These are phyloP conservation scores for Ceratobasidium sp. DNA, from an alignment of 1,284 basidiomycete species.

Conservation along the genomic window DNA sequence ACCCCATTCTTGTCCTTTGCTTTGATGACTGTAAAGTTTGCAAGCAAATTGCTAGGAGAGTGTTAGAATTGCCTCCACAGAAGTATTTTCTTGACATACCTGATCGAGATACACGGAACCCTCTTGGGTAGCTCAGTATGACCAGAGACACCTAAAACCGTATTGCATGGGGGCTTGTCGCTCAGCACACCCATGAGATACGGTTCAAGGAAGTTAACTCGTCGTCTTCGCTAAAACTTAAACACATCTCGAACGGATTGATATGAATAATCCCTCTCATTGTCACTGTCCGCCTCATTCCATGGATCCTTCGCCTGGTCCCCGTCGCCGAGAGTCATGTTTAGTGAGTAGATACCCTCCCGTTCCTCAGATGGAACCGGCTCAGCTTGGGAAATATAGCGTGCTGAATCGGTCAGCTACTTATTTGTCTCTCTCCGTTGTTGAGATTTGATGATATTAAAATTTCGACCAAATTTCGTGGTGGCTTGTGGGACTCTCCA, in stretches of 20 bases:
- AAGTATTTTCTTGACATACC: too few species aligned
- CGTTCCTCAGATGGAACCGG: neutral
- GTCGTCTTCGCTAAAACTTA: neutral
- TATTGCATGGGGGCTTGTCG: neutral
- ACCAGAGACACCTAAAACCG: neutral
- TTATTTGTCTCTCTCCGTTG: neutral
- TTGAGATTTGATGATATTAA: too few species aligned
- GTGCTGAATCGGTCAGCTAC: neutral
- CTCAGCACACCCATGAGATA: neutral
- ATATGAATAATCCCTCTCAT: neutral
- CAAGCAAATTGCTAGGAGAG: too few species aligned
- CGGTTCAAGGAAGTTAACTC: neutral
- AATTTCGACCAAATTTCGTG: too few species aligned
- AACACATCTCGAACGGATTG: neutral
- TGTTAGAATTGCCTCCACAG: too few species aligned
- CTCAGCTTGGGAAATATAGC: neutral
- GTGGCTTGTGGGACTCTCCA: too few species aligned
- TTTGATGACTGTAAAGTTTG: constrained; percentile 15
- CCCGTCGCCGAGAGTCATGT: neutral
- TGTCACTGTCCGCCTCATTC: neutral
- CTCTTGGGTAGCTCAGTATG: neutral
- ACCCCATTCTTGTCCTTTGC: constrained; percentile 15
- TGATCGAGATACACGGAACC: neutral
- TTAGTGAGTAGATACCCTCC: neutral
- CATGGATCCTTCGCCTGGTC: neutral